These are phyloP conservation scores for Arbutus unedo DNA, from an alignment of 148 eudicot species.

Conservation along the genomic window DNA sequence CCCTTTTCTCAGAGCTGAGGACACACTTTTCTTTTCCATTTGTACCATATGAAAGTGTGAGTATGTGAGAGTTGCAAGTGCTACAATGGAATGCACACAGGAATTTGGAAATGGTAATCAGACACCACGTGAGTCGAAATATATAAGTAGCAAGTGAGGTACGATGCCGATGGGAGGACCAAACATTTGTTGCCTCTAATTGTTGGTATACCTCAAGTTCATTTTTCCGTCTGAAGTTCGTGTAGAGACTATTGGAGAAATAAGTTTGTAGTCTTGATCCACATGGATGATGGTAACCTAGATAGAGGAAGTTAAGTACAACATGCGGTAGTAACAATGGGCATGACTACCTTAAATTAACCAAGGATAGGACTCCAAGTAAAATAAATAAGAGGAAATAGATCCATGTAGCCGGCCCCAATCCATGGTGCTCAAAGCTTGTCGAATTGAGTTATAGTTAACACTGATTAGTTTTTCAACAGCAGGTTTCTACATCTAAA, in stretches of 20 bases:
- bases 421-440: not conserved
- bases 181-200: not conserved
- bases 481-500: slow-evolving; percentile 9
- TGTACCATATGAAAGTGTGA: not conserved
- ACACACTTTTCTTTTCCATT: not conserved
- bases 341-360: not conserved
- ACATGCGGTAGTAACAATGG: not conserved
- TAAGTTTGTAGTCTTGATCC: not conserved
- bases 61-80: not conserved
- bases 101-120: not conserved
- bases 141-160: not conserved
- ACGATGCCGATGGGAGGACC: not conserved
- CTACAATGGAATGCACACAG: too few relatives aligned
- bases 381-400: not conserved
- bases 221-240: not conserved
- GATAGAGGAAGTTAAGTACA: not conserved
- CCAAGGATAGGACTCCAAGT: not conserved
- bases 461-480: too few relatives aligned
- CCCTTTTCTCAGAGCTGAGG: not conserved
- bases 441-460: not conserved
- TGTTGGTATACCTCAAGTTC: not conserved
- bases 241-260: not conserved
- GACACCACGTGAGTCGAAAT: not conserved
- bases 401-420: not conserved
- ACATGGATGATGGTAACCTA: not conserved